Base-by-base conservation (phyloP, 305 asterid species). In the Withania somnifera region DNA sequence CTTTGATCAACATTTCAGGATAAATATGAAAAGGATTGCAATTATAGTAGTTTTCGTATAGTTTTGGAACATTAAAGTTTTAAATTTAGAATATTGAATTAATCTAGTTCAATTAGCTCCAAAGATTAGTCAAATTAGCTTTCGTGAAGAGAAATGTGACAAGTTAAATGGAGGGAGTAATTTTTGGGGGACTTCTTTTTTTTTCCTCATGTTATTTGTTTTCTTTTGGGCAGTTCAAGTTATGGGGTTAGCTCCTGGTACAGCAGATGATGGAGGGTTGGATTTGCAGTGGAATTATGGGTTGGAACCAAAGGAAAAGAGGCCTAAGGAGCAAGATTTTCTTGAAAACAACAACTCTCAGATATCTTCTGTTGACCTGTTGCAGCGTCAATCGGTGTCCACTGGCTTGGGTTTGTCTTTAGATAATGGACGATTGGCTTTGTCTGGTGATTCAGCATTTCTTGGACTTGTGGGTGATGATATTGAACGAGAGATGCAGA, bases 381-480 rank as follows among this genome's bases (percentile, higher is more conserved):
- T 95, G 67, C 97, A 92, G 90, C 88, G 96, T 64, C 92, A 96
- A 81, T 91, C 98, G 34, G 98, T 94, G 76, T 94, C 99, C 1
- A 94, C 98, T 30, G 99, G 99, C 66, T 88, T 96, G 79, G 99
- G 97, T 34, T 94, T 96, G 82, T 94, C 99, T 0, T 75, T 96
- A 92, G 99, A 94, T 60, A 95, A 91, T 71, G 92, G 93, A 3
- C 86, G 96, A 42, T 63, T 89, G 88, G 85, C 89, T 60, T 93
- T 95, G 36, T 91, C 97, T 3, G 91, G 95, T 22, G 98, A 94
- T 81, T 93, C 98, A 9, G 85, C 93, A 50, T 87, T 94, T 86
- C 87, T 93, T 60, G 98, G 95, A 83, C 89, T 90, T 67, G 88
- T 86, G 6, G 92, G 94, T 6, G 98, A 93, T 83, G 92, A 92